Conservation (phyloP, 2,329 filamentous ascomycete species). For the Emericellopsis atlantica region DNA sequence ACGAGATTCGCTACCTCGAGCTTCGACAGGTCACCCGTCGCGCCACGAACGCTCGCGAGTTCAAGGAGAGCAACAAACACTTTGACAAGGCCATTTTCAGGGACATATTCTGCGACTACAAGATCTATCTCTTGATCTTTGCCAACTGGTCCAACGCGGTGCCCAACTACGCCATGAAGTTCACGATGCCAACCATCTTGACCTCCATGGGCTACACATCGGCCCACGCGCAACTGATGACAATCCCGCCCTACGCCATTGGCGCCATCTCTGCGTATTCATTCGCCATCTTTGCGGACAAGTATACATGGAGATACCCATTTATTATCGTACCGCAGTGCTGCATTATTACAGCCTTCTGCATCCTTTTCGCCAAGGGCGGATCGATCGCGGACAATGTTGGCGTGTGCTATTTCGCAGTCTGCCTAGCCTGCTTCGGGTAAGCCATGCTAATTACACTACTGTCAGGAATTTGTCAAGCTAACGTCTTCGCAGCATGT, state of each 20-base stretch:
- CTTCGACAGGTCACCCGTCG: conserved; percentile 20
- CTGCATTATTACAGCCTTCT: too few species aligned
- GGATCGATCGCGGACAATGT: too few species aligned
- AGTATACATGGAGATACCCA: too few species aligned
- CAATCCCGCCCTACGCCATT: conserved; percentile 44
- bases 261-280: too few species aligned
- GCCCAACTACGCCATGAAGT: conserved; percentile 18
- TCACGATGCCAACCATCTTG: conserved; percentile 54
- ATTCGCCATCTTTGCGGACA: too few species aligned
- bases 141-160: conserved; percentile 28
- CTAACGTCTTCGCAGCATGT: too few species aligned
- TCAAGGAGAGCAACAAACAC: conserved; percentile 11
- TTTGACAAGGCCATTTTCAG: conserved; percentile 20
- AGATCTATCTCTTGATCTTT: conserved; percentile 28
- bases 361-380: too few species aligned
- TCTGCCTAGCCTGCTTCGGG: too few species aligned
- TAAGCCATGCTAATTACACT: too few species aligned
- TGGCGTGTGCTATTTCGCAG: too few species aligned
- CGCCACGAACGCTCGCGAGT: conserved; percentile 8
- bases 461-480: too few species aligned
- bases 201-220: conserved; percentile 42
- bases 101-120: conserved; percentile 31
- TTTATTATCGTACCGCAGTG: too few species aligned
- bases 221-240: conserved; percentile 52
- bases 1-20: conserved; percentile 26